Evolutionary conservation across 2,329 filamentous ascomycete genomes (phyloP).

Genomic region (Mycocentrospora acerina): DNA sequence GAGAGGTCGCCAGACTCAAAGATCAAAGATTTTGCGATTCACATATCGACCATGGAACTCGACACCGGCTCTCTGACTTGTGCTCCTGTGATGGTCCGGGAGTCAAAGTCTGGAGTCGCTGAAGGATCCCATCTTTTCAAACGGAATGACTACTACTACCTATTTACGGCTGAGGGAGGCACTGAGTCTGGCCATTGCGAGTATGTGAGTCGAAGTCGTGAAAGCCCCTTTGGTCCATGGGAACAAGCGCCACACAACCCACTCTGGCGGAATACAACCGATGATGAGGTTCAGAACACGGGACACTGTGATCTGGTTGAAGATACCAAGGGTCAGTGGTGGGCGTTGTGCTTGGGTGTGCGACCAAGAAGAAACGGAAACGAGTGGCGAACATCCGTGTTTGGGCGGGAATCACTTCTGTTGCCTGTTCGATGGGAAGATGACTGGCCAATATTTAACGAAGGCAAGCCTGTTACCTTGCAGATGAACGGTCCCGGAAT

Average conservation of each 20-base stretch:
- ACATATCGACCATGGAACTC: conserved; percentile 34
- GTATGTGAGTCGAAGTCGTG: conserved; percentile 57
- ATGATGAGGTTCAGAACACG: conserved; percentile 35
- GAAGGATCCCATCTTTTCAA: conserved; percentile 41
- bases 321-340: conserved; percentile 24
- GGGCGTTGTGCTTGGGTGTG: conserved; percentile 41
- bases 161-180: conserved; percentile 35
- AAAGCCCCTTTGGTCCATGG: conserved; percentile 41
- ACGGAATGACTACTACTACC: conserved; percentile 25
- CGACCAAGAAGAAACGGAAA: conserved; percentile 11
- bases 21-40: conserved; percentile 32
- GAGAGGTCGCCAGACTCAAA: conserved; percentile 17
- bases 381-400: conserved; percentile 7
- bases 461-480: conserved; percentile 46
- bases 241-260: conserved; percentile 35
- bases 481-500: conserved; percentile 32
- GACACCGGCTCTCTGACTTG: conserved; percentile 24
- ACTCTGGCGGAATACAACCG: conserved; percentile 39
- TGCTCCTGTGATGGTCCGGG: conserved; percentile 26
- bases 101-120: conserved; percentile 25
- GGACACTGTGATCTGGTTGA: conserved; percentile 31
- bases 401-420: conserved; percentile 54
- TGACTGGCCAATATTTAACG: conserved; percentile 56
- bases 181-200: conserved; percentile 39
- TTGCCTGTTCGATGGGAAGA: conserved; percentile 53